Conservation (phyloP, 2,329 filamentous ascomycete species). For the Pseudocercospora ulei region DNA sequence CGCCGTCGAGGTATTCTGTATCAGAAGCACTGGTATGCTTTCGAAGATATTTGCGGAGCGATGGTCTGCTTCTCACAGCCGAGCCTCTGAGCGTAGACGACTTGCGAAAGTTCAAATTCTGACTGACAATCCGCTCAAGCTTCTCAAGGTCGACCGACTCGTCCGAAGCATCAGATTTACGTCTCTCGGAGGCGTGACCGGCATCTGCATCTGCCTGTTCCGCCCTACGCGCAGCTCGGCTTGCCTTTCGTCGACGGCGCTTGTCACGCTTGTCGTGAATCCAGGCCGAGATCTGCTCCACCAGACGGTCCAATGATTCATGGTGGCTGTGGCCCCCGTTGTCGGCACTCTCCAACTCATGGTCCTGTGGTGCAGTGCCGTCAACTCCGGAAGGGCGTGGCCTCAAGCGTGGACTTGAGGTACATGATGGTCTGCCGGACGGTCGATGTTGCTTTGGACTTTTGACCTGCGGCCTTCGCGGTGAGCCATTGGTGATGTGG, state of each 20-base stretch:
- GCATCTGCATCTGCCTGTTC: constrained; percentile 10
- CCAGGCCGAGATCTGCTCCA: constrained; percentile 69
- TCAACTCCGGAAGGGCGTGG: constrained; percentile 15
- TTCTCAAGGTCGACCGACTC: constrained; percentile 55
- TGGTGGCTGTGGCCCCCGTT: constrained; percentile 16
- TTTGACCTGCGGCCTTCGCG: constrained; percentile 35
- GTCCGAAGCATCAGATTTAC: constrained; percentile 22
- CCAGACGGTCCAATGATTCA: constrained; percentile 21
- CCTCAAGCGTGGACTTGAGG: constrained; percentile 22
- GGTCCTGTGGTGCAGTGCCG: constrained; percentile 10
- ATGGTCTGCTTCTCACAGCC: constrained; percentile 23
- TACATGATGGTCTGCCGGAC: constrained; percentile 36
- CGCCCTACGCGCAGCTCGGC: constrained; percentile 9
- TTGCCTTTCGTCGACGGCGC: constrained; percentile 44
- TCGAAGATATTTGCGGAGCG: constrained; percentile 31
- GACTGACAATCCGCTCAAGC: constrained; percentile 68
- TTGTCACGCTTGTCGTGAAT: constrained; percentile 67
- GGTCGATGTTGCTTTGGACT: constrained; percentile 36
- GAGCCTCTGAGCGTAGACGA: constrained; percentile 18
- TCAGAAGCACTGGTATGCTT: constrained; percentile 55
- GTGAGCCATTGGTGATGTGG: constrained; percentile 33
- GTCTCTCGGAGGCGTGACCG: constrained; percentile 9
- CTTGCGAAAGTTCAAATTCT: constrained; percentile 39
- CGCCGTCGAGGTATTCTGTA: constrained; percentile 74
- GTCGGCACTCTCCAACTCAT: constrained; percentile 14